Base-by-base conservation (phyloP, 306 rosid species). In the Acacia acuminata region DNA sequence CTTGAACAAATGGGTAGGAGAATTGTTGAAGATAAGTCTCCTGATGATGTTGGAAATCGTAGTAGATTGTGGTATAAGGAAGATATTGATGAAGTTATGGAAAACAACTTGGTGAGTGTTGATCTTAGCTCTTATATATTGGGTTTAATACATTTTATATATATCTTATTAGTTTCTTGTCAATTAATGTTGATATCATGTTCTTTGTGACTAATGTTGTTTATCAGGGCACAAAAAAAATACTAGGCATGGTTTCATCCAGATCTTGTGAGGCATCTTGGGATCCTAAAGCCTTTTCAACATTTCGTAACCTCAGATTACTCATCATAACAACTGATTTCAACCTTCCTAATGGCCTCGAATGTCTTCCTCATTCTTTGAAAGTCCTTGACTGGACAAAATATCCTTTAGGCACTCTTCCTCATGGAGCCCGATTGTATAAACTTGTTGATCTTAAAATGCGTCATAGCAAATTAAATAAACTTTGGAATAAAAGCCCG, bases 321-420 rank as follows among this genome's bases (percentile, higher is more conserved):
- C 36, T 61, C 17, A 61, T 61, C 1, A 0, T 61, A 61, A 13
- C 40, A 64, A 24, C 8, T 61, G 32, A 25, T 24, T 24, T 61
- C 32, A 10, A 24, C 17, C 8, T 24, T 24, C 7, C 32, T 22
- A 6, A 10, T 58, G 65, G 65, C 15, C 32, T 58, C 8, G 12
- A 61, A 61, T 61, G 36, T 15, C 79, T 78, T 83, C 2, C 82
- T 40, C 36, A 22, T 25, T 7, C 78, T 12, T 72, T 83, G 24
- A 56, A 65, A 25, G 58, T 78, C 45, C 47, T 83, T 0, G 40
- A 40, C 2, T 83, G 80, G 86, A 7, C 4, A 10, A 48, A 22
- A 16, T 83, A n/a, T 73, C 79, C 71, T 17, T 27, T 83, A 30
- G 71, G 34, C 14, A 60, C 38, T 50, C 63, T 73, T 16, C 45